Percentiles rank a stretch among this genome's conserved stretches.
Conservation (phyloP, 768 basidiomycete species). For the Royoungia palumana region DNA sequence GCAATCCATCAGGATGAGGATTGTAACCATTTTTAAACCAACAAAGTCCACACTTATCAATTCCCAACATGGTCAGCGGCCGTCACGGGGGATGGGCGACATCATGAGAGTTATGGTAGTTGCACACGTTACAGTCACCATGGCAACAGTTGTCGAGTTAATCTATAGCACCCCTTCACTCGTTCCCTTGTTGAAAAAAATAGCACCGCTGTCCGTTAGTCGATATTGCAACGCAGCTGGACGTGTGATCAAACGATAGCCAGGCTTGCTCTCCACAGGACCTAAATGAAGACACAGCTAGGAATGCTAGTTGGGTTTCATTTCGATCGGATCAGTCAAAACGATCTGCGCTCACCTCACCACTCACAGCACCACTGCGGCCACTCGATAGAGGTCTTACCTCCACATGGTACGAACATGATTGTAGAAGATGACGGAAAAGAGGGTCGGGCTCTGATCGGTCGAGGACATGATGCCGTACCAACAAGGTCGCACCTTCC, state of each 20-base stretch:
- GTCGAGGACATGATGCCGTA: slow-evolving; percentile 61
- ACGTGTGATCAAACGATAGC: slow-evolving; percentile 44
- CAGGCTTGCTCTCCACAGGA: slow-evolving; percentile 34
- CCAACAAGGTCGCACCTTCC: slow-evolving; percentile 52
- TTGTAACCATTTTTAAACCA: background rate
- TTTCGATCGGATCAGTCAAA: background rate
- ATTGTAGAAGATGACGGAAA: slow-evolving; percentile 54
- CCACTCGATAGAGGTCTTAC: slow-evolving; percentile 71
- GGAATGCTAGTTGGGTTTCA: background rate
- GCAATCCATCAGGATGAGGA: no score
- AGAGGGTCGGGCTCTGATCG: slow-evolving; percentile 57
- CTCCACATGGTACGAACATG: slow-evolving; percentile 69
- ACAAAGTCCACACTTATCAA: no score
- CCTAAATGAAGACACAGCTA: slow-evolving; percentile 66
- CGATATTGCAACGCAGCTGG: slow-evolving; percentile 65
- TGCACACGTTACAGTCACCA: no score
- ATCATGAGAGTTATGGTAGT: background rate
- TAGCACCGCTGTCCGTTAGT: slow-evolving; percentile 58
- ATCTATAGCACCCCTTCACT: slow-evolving; percentile 56
- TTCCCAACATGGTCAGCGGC: background rate
- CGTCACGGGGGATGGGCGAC: background rate
- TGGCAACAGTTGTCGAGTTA: no score
- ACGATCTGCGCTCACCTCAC: slow-evolving; percentile 49
- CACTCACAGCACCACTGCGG: slow-evolving; percentile 72
- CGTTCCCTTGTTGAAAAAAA: slow-evolving; percentile 74